Conservation (phyloP, 2,329 filamentous ascomycete genomes). For the Didymellaceae sp. region DNA sequence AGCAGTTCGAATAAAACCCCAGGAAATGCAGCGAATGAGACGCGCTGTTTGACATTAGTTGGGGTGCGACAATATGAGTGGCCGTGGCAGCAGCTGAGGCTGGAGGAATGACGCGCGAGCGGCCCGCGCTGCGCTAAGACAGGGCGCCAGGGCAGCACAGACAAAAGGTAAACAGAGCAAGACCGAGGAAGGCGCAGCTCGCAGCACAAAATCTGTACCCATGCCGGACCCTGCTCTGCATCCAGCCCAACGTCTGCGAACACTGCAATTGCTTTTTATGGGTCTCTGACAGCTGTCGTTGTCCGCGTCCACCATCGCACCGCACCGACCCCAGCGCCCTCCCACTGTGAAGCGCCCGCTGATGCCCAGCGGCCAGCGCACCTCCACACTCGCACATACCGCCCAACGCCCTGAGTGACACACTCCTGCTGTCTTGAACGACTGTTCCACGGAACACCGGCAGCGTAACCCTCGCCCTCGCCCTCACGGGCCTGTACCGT, state of each 20-base stretch:
- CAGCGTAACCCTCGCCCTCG: conserved; percentile 25
- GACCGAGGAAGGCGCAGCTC: conserved; percentile 12
- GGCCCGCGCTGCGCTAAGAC: conserved; percentile 12
- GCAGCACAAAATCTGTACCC: conserved; percentile 17
- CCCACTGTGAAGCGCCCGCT: conserved; percentile 28
- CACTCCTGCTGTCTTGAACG: neutral
- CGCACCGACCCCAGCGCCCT: conserved; percentile 11
- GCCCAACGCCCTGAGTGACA: conserved; percentile 16
- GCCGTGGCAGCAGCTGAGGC: conserved; percentile 7
- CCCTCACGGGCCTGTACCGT: conserved; percentile 35
- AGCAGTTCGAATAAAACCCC: conserved; percentile 8
- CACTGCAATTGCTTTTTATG: conserved; percentile 12
- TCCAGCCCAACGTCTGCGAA: conserved; percentile 1
- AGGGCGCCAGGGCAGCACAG: neutral
- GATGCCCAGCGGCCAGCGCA: conserved; percentile 37
- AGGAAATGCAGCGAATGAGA: conserved; percentile 14
- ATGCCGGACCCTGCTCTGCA: conserved; percentile 10
- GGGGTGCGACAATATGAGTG: conserved; percentile 10
- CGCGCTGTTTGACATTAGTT: conserved; percentile 4
- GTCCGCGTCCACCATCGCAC: conserved; percentile 5
- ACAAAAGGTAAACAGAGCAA: conserved; percentile 18
- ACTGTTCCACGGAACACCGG: conserved; percentile 14
- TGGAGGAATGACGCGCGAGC: conserved; percentile 22
- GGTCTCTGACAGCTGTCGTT: conserved; percentile 20
- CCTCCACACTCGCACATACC: conserved; percentile 22